These are phyloP conservation scores for Colletotrichum destructivum DNA, from an alignment of 2,329 filamentous ascomycete species.

Conservation along the genomic window DNA sequence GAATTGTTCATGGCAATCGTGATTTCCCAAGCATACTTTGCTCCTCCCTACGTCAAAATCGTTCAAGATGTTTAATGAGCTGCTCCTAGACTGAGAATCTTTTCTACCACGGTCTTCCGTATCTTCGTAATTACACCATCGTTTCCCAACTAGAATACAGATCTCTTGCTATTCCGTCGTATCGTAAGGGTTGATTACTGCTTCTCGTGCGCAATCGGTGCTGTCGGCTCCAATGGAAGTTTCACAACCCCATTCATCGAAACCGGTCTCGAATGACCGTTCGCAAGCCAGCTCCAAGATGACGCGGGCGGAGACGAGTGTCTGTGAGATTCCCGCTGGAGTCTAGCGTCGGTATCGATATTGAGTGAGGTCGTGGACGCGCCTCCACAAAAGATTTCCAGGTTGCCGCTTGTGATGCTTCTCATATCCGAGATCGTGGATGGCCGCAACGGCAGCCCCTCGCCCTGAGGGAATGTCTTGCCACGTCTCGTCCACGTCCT, in stretches of 20 bases:
- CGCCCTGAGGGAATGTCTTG: neutral
- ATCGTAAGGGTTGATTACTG: too few species aligned
- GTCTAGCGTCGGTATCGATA: neutral
- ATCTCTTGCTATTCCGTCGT: too few species aligned
- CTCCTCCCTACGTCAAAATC: too few species aligned
- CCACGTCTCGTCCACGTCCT: conserved; percentile 15
- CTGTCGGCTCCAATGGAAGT: neutral
- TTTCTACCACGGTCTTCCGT: too few species aligned
- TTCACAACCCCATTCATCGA: neutral
- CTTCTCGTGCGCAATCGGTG: neutral
- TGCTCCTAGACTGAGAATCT: too few species aligned
- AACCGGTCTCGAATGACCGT: neutral
- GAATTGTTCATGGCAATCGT: too few species aligned
- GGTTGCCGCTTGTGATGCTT: conserved; percentile 4
- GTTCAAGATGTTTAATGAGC: too few species aligned
- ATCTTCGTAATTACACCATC: too few species aligned
- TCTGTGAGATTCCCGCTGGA: neutral
- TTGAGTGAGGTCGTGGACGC: neutral
- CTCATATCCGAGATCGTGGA: conserved; percentile 19
- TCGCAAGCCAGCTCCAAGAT: conserved; percentile 1
- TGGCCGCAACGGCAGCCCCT: conserved; percentile 4
- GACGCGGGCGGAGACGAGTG: conserved; percentile 6
- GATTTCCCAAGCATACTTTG: too few species aligned
- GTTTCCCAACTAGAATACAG: too few species aligned
- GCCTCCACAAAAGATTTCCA: neutral